Evolutionary conservation across 495 filamentous ascomycete species (phyloP).

Genomic region (Gamarada debralockiae): DNA sequence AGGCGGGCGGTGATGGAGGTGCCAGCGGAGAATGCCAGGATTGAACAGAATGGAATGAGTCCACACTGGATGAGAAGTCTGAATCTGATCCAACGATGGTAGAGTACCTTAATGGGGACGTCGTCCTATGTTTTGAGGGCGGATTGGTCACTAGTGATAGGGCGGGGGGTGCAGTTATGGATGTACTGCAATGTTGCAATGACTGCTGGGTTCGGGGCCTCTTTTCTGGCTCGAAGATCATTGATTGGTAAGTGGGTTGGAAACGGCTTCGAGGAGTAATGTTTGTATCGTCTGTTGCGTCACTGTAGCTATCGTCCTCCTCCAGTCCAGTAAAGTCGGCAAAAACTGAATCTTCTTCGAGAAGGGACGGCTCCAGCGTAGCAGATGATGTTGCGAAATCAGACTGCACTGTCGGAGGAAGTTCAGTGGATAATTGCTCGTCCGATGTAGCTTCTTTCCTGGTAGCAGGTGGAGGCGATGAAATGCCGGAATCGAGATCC

Average conservation of each 20-base stretch:
- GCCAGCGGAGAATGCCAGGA: conserved; percentile 52
- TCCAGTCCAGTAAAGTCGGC: not conserved
- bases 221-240: conserved; percentile 10
- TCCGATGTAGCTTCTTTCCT: too few relatives aligned
- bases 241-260: conserved; percentile 4
- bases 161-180: conserved; percentile 24
- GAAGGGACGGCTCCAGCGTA: conserved; percentile 5
- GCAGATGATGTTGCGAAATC: not conserved
- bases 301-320: conserved; percentile 19
- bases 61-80: conserved; percentile 35
- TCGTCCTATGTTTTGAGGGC: conserved; percentile 24
- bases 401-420: too few relatives aligned
- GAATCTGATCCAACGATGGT: conserved; percentile 32
- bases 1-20: conserved; percentile 44
- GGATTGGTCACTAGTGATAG: conserved; percentile 30
- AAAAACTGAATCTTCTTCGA: conserved; percentile 2
- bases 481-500: too few relatives aligned
- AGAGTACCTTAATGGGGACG: conserved; percentile 22
- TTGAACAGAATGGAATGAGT: conserved; percentile 51
- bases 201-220: conserved; percentile 1
- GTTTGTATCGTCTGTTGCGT: conserved; percentile 20
- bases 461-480: too few relatives aligned
- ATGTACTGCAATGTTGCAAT: conserved; percentile 14
- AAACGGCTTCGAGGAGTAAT: conserved; percentile 14
- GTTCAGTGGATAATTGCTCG: too few relatives aligned